Evolutionary conservation across 2,329 filamentous ascomycete genomes (phyloP).

Genomic region (Colletotrichum gigasporum): DNA sequence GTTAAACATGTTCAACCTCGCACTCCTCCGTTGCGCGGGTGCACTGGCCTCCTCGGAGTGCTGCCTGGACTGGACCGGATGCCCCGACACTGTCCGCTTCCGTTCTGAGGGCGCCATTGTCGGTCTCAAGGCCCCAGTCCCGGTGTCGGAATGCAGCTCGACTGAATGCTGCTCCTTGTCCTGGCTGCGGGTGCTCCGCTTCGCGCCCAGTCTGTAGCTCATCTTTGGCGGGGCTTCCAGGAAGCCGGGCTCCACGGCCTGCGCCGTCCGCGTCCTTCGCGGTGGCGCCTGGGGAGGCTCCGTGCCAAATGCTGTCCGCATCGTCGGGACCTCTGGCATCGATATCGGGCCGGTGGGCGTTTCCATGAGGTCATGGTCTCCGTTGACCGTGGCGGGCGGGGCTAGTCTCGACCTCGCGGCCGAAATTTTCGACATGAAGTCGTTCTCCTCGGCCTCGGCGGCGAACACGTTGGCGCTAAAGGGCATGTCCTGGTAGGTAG

Average conservation of each 20-base stretch:
- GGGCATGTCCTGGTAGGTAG: conserved; percentile 49
- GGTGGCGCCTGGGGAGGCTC: conserved; percentile 63
- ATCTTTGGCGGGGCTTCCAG: conserved; percentile 72
- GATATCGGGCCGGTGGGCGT: conserved; percentile 66
- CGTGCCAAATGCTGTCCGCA: conserved; percentile 40
- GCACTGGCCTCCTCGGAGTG: conserved; percentile 67
- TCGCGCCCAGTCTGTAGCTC: conserved; percentile 63
- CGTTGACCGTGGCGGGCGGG: conserved; percentile 45
- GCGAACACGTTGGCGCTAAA: conserved; percentile 51
- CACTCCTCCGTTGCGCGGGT: conserved; percentile 72
- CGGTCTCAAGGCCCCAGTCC: conserved; percentile 45
- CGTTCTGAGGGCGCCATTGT: conserved; percentile 67
- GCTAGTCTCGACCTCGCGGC: conserved; percentile 59
- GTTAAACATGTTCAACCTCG: conserved; percentile 71
- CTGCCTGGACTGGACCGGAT: conserved; percentile 66
- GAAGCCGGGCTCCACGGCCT: conserved; percentile 59
- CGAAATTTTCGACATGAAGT: conserved; percentile 65
- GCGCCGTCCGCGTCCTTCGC: conserved; percentile 63
- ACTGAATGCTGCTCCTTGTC: conserved; percentile 43
- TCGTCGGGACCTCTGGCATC: conserved; percentile 45
- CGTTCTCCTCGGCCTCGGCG: conserved; percentile 57
- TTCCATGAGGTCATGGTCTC: conserved; percentile 67
- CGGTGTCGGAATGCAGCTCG: conserved; percentile 49
- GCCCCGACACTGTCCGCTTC: conserved; percentile 93
- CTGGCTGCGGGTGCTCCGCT: conserved; percentile 49